Percentiles rank a stretch among this genome's conserved stretches.
These are phyloP conservation scores for Axilococcus clingmanii DNA, from an alignment of 139 green algal genomes.

Conservation along the genomic window DNA sequence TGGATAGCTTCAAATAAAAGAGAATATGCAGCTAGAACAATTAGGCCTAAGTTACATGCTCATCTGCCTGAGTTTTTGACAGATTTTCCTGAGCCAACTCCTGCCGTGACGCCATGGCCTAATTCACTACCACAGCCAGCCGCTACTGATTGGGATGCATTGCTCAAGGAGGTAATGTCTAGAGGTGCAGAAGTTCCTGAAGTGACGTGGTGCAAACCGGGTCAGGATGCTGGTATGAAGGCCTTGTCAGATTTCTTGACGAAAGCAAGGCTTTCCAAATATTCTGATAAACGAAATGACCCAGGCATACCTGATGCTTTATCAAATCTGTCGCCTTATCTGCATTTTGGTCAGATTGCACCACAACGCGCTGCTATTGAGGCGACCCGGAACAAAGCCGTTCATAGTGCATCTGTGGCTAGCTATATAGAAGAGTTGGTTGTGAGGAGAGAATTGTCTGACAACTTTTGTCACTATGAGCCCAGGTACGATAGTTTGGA, in stretches of 20 bases:
- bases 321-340: conserved; percentile 75
- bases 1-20: conserved; percentile 84
- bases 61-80: conserved; percentile 76
- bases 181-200: conserved; percentile 64
- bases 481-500: conserved; percentile 80
- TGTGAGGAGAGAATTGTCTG: conserved; percentile 79
- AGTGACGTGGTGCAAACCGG: conserved; percentile 70
- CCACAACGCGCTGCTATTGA: conserved; percentile 75
- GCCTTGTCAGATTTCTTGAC: conserved; percentile 70
- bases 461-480: conserved; percentile 91
- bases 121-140: conserved; percentile 3
- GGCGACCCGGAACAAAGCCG: conserved; percentile 50
- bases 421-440: conserved; percentile 91
- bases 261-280: conserved; percentile 53
- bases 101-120: neutral
- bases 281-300: conserved; percentile 80
- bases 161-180: conserved; percentile 58
- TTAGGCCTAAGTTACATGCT: conserved; percentile 82
- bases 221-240: conserved; percentile 50
- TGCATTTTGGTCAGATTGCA: conserved; percentile 85
- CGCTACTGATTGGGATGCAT: conserved; percentile 60
- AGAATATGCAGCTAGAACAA: conserved; percentile 80
- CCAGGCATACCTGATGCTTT: conserved; percentile 47
- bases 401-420: conserved; percentile 69
- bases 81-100: conserved; percentile 35